Evolutionary conservation across 345 rosid species (phyloP).

Genomic region (Populus euphratica): DNA sequence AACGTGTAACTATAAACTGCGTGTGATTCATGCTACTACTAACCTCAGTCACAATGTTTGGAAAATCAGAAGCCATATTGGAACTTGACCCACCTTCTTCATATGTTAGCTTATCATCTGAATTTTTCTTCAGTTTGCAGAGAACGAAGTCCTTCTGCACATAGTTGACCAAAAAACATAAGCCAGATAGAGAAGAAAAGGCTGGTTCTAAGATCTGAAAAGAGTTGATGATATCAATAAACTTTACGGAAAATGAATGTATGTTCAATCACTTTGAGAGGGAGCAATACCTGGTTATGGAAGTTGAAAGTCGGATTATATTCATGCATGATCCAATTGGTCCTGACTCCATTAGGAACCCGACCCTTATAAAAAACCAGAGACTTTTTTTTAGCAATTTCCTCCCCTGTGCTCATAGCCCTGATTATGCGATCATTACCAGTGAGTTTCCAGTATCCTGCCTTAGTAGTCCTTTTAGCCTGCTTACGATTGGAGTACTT

Average conservation of each 20-base stretch:
- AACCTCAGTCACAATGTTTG: not conserved
- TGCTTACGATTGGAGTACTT: not conserved
- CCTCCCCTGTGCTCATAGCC: not conserved
- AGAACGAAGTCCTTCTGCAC: not conserved
- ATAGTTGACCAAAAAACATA: not conserved
- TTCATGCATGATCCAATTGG: conserved; percentile 10
- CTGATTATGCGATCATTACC: not conserved
- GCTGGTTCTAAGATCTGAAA: not conserved
- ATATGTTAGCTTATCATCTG: not conserved
- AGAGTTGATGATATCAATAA: not conserved
- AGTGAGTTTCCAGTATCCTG: conserved; percentile 4
- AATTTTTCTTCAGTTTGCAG: not conserved
- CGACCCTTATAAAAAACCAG: not conserved
- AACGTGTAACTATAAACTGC: not conserved
- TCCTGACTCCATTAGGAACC: not conserved
- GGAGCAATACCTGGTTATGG: not conserved
- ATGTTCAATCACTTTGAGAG: not conserved
- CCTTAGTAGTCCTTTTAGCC: not conserved
- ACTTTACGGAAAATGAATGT: not conserved
- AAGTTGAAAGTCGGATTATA: conserved; percentile 2
- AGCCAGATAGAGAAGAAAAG: not conserved
- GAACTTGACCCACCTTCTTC: not conserved
- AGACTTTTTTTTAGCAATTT: not conserved
- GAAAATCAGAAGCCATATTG: not conserved
- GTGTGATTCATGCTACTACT: not conserved